These are phyloP conservation scores for Tulasnella sp. DNA, from an alignment of 768 basidiomycete species.

Conservation along the genomic window DNA sequence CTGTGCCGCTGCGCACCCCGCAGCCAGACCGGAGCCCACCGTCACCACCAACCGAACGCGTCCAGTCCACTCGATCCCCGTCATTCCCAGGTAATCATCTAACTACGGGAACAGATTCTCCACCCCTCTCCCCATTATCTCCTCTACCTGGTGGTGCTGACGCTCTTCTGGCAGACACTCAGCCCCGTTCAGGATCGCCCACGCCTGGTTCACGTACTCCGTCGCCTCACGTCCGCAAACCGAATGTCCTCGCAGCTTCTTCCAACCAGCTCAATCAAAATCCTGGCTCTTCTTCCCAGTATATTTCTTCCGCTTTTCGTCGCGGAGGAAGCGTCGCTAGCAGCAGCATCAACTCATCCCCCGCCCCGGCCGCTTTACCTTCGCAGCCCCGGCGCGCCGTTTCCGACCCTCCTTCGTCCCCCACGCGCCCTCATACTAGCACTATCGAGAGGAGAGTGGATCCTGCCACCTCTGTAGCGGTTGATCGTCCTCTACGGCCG, in stretches of 20 bases:
- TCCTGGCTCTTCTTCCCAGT: neutral
- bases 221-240: neutral
- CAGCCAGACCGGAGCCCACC: neutral
- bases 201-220: neutral
- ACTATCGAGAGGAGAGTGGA: neutral
- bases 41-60: neutral
- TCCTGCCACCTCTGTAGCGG: neutral
- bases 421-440: neutral
- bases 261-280: neutral
- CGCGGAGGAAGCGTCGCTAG: neutral
- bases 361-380: neutral
- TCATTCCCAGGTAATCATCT: neutral
- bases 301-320: neutral
- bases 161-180: neutral
- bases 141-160: neutral
- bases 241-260: neutral
- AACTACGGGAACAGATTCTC: neutral
- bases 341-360: neutral
- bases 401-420: slow-evolving; percentile 16
- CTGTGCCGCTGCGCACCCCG: neutral
- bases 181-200: neutral
- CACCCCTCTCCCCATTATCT: neutral
- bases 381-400: slow-evolving; percentile 11
- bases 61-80: neutral
- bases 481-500: slow-evolving; percentile 40